Base-by-base conservation (phyloP, 148 eudicot genomes). In the Selenicereus undatus region DNA sequence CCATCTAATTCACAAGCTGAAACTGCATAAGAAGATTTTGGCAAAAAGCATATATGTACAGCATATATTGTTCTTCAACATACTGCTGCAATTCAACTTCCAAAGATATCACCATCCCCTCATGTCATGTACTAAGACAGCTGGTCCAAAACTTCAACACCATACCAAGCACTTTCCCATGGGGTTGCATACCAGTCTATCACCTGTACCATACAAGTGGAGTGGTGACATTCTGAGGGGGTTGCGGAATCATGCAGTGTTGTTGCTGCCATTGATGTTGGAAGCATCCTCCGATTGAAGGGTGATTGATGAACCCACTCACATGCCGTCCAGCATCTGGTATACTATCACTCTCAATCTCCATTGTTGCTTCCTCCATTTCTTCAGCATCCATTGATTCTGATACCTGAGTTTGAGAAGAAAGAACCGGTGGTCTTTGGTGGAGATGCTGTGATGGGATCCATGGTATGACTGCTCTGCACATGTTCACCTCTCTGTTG, bases 401-500 rank as follows among this genome's bases (percentile, higher is more conserved):
- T 69, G 81, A 29, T 27, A 51, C 48, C 56, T 80, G 89, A 43
- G 42, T 32, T 71, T 66, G 74, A 17, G 80, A 42, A 51, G 8
- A 71, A 5, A 71, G 74, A 20, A 18, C 18, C 64, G 78, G 83
- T 8, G 78, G 76, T 56, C 80, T 74, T 73, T 82, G 80, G 68
- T 80, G 76, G 14, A 65, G 12, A 36, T 74, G 80, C 83, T 87
- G 88, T 27, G 71, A 66, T 29, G 91, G 76, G 54, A 86, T 87
- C 97, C 97, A 95, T 0, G 97, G 99, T 48, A 95, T 90, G 78
- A 95, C 91, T 12, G 99, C 97, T 73, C 87, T 83, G 81, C 91
- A 88, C 10, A 77, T 76, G 36, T 83, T 83, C n/a, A 24, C 26
- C 17, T 60, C 83, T 18, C 36, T 12, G 20, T 78, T 35, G 8